A percentile compares a stretch with the other conserved stretches of the same genome.
These are phyloP conservation scores for Acer campestre DNA, from an alignment of 345 rosid species.

Conservation along the genomic window DNA sequence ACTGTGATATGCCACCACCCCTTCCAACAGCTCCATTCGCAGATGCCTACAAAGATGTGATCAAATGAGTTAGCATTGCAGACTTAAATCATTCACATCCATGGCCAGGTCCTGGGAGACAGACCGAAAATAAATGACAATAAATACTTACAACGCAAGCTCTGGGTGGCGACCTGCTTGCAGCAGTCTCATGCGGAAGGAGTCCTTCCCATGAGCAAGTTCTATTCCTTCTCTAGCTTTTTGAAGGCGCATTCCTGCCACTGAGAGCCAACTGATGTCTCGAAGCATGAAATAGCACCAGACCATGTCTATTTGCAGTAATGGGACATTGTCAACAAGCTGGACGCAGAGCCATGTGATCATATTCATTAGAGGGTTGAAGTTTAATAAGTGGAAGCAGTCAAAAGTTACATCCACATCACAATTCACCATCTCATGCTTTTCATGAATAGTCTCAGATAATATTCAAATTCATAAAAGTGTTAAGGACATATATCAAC, in stretches of 20 bases:
- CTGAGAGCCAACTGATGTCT: constrained; percentile 83
- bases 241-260: constrained; percentile 78
- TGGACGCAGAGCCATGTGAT: constrained; percentile 34
- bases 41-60: constrained; percentile 53
- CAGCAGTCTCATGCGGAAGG: constrained; percentile 80
- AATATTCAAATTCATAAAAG: background rate
- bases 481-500: background rate
- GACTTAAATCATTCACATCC: constrained; percentile 9
- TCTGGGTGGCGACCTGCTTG: constrained; percentile 78
- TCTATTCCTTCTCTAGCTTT: constrained; percentile 91
- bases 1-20: constrained; percentile 88
- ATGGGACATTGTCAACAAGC: constrained; percentile 87
- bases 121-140: background rate
- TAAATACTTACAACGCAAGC: constrained; percentile 68
- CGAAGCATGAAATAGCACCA: constrained; percentile 97
- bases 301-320: constrained; percentile 95
- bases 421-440: background rate
- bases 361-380: background rate
- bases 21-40: constrained; percentile 92
- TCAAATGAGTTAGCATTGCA: constrained; percentile 13
- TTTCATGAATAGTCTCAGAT: background rate
- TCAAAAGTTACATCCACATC: background rate
- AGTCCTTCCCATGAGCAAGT: constrained; percentile 89
- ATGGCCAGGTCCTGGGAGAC: background rate
- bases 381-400: background rate